Evolutionary conservation across 78 protist genomes (phyloP).

Genomic region (Dictyostelium capitatum): DNA sequence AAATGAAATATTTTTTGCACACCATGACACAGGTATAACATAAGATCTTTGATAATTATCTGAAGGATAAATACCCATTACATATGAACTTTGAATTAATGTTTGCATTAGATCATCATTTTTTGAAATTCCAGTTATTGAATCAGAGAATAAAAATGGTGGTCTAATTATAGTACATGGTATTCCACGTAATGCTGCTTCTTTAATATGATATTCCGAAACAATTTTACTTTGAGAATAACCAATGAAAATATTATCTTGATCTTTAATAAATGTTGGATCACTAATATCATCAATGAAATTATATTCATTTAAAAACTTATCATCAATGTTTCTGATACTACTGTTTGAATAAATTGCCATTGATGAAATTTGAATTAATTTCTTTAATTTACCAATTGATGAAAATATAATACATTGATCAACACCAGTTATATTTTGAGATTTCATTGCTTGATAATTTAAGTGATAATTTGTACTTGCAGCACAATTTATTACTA

Average conservation of each 20-base stretch:
- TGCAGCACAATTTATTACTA: conserved; percentile 25
- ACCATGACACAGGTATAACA: background rate
- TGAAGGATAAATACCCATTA: background rate
- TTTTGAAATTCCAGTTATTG: background rate
- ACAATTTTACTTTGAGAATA: conserved; percentile 39
- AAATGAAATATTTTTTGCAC: background rate
- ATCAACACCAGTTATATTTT: background rate
- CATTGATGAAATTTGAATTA: conserved; percentile 28
- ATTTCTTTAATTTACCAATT: background rate
- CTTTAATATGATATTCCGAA: conserved; percentile 6
- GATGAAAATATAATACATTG: background rate
- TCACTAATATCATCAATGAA: background rate
- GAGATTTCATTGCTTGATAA: background rate
- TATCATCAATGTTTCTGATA: background rate
- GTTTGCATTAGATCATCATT: background rate
- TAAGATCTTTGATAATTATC: background rate
- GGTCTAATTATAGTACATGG: conserved; percentile 7
- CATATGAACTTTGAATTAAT: background rate
- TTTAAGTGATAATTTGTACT: conserved; percentile 11
- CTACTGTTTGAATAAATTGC: background rate
- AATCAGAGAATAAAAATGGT: background rate
- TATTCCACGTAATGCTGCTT: conserved; percentile 5
- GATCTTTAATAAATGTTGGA: background rate
- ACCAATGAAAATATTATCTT: conserved; percentile 21
- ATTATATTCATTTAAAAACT: background rate